These are phyloP conservation scores for Talaromyces amestolkiae DNA, from an alignment of 2,329 filamentous ascomycete genomes.

Conservation along the genomic window DNA sequence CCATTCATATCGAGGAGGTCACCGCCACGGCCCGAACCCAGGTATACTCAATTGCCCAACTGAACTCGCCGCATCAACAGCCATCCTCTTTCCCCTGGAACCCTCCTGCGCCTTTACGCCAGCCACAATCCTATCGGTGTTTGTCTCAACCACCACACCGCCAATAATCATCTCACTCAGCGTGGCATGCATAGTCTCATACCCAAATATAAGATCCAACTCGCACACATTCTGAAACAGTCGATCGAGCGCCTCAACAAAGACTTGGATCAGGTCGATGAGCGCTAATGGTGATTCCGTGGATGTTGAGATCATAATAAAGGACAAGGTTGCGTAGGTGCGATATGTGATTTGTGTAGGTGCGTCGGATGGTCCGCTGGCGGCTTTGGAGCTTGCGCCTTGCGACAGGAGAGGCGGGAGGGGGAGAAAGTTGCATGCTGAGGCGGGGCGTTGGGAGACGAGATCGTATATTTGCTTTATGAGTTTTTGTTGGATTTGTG, in stretches of 20 bases:
- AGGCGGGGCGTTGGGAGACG: constrained; percentile 84
- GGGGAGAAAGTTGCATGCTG: constrained; percentile 96
- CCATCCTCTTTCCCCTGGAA: constrained; percentile 42
- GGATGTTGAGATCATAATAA: constrained; percentile 95
- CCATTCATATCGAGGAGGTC: background rate
- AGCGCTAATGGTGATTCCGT: constrained; percentile 94
- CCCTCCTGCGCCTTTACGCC: constrained; percentile 64
- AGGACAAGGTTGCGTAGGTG: constrained; percentile 96
- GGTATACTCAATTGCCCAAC: constrained; percentile 38
- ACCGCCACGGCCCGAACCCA: constrained; percentile 42
- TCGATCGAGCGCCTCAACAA: constrained; percentile 90
- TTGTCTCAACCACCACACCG: constrained; percentile 90
- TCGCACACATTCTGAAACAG: constrained; percentile 99
- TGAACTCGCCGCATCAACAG: constrained; percentile 43
- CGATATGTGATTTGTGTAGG: constrained; percentile 96
- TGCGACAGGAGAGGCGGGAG: constrained; percentile 63
- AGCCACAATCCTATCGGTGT: constrained; percentile 79
- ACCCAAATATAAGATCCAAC: constrained; percentile 97
- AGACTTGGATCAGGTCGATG: constrained; percentile 96
- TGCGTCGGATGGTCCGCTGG: constrained; percentile 71
- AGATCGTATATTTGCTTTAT: constrained; percentile 97
- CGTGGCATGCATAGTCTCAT: constrained; percentile 90
- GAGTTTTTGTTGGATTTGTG: constrained; percentile 91
- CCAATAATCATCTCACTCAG: constrained; percentile 93
- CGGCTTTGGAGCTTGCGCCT: constrained; percentile 47